A percentile compares a stretch with the other conserved stretches of the same genome.
Evolutionary conservation across 805 yeast genomes (phyloP).

Genomic region (Kodamaea neixiangensis): DNA sequence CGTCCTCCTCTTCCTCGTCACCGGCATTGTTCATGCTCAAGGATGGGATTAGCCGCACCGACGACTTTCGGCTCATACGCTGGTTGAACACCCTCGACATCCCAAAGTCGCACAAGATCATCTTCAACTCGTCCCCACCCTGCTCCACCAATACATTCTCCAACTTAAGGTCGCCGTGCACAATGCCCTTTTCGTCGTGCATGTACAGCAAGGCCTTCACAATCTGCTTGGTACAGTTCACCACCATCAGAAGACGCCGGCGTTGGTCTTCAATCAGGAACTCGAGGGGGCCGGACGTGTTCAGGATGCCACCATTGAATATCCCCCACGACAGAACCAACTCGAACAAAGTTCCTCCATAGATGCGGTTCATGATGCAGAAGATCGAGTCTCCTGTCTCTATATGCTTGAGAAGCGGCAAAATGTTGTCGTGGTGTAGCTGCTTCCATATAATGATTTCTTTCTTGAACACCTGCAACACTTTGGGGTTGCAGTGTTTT

Average conservation of each 20-base stretch:
- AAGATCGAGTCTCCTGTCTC: conserved; percentile 66
- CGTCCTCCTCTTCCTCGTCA: conserved; percentile 17
- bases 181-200: conserved; percentile 55
- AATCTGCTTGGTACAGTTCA: conserved; percentile 50
- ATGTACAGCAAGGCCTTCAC: conserved; percentile 61
- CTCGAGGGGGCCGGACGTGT: conserved; percentile 28
- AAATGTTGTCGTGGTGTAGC: conserved; percentile 62
- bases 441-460: conserved; percentile 79
- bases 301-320: conserved; percentile 28
- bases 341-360: conserved; percentile 82
- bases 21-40: conserved; percentile 13
- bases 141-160: conserved; percentile 72
- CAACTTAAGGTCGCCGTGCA: conserved; percentile 81
- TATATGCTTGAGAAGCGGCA: conserved; percentile 61
- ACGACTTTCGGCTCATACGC: conserved; percentile 27
- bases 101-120: conserved; percentile 86
- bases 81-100: conserved; percentile 52
- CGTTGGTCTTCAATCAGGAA: conserved; percentile 28
- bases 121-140: conserved; percentile 24
- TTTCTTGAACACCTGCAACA: conserved; percentile 59
- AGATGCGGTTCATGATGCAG: conserved; percentile 66
- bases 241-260: conserved; percentile 36
- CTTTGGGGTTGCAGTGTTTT: conserved; percentile 43
- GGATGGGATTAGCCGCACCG: conserved; percentile 11
- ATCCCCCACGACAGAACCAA: conserved; percentile 68